phyloP scores from a whole-genome alignment of 768 basidiomycete species.

The Dictyophora rubrovolvata region DNA sequence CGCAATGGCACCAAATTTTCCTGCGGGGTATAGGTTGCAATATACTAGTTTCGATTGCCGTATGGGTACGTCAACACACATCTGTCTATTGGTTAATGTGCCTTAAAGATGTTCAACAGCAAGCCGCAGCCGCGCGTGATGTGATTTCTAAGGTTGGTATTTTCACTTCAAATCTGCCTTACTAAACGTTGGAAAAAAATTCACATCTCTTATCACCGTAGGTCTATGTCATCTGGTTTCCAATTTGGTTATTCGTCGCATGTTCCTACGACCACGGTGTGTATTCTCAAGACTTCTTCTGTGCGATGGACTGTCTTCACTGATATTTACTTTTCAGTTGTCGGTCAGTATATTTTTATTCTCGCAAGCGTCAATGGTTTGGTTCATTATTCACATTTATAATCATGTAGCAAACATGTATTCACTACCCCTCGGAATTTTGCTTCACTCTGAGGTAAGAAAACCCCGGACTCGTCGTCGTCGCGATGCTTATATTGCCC shows the following conservation, averaged over 20 bases:
- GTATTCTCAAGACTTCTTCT: conserved; percentile 8
- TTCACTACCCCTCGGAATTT: conserved; percentile 57
- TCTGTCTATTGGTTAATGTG: neutral
- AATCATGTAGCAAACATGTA: conserved; percentile 64
- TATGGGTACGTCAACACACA: conserved; percentile 50
- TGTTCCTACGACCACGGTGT: conserved; percentile 63
- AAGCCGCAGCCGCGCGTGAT: conserved; percentile 58
- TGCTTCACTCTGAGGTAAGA: conserved; percentile 57
- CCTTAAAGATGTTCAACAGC: conserved; percentile 30
- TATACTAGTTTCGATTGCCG: conserved; percentile 63
- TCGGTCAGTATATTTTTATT: conserved; percentile 18
- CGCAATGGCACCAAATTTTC: conserved; percentile 65
- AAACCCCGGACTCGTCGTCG: neutral
- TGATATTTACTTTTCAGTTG: conserved; percentile 26
- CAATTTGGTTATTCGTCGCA: conserved; percentile 69
- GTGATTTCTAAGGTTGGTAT: conserved; percentile 51
- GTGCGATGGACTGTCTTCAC: neutral
- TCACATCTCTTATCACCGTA: conserved; percentile 13
- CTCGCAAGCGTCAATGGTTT: neutral
- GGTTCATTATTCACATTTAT: no score
- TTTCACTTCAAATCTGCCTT: no score
- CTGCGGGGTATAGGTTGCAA: conserved; percentile 67
- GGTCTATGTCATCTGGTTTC: conserved; percentile 60
- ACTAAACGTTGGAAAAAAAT: no score
- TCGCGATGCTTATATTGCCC: neutral